Percentiles rank a stretch among this genome's conserved stretches.
phyloP scores from a whole-genome alignment of 257 asterid genomes.

The Echium plantagineum region DNA sequence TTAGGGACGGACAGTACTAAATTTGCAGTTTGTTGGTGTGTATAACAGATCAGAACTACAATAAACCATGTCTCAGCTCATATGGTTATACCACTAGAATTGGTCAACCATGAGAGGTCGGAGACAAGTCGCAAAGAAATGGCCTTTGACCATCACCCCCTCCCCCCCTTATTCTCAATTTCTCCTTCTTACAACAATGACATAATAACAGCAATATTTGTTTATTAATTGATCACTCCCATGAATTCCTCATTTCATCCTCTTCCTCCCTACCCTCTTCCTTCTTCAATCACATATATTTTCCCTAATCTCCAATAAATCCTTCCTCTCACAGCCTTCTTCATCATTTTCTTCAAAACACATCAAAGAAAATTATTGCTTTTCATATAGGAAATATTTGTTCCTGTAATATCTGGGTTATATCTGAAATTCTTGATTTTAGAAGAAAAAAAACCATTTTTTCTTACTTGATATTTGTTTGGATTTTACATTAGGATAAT shows the following conservation, averaged over 20 bases:
- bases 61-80: too few species aligned
- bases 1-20: too few species aligned
- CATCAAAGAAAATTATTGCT: neutral
- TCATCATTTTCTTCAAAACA: neutral
- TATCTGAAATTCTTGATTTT: neutral
- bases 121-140: too few species aligned
- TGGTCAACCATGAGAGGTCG: too few species aligned
- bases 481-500: constrained; percentile 8
- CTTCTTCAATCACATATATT: too few species aligned
- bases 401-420: neutral
- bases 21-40: too few species aligned
- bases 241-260: neutral
- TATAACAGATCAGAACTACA: too few species aligned
- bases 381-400: too few species aligned
- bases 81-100: too few species aligned
- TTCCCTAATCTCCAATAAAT: too few species aligned
- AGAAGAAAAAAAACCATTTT: neutral
- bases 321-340: neutral
- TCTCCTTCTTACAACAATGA: neutral
- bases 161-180: too few species aligned
- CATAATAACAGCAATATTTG: neutral
- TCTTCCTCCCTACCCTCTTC: neutral
- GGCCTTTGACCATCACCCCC: too few species aligned
- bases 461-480: constrained; percentile 1
- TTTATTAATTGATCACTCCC: neutral